Evolutionary conservation across 305 asterid genomes (phyloP), one percentile per base, ranked within the genome.

Genomic region (Solanum aculeatissimum): DNA sequence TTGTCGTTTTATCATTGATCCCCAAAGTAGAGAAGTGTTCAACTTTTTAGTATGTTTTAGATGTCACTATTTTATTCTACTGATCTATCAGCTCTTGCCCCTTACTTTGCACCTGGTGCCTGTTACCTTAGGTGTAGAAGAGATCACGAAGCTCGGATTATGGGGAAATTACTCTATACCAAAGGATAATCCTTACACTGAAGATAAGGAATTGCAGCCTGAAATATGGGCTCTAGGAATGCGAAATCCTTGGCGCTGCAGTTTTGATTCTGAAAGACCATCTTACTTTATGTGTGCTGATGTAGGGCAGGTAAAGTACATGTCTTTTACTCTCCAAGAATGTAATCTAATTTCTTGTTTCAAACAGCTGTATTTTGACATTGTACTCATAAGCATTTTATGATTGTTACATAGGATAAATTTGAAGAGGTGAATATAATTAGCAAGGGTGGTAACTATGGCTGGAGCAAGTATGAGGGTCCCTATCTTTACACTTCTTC

Each of bases 141-240:
- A 93, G 71, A 85, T 90, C 60, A 62, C 51, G 8, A 89, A 57
- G 86, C 93, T 88, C 49, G 93, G 92, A 47, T 84, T 93, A 40
- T 97, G 98, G 99, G 99, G 98, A 62, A 97, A 93, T 91, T 97
- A 97, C 87, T 92, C 99, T 18, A 91, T 92, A 81, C 99, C 99
- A 45, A 88, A 85, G 58, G 98, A 97, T 86, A 95, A 95, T 80
- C 97, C 99, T 68, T 92, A 89, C 71, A 80, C 84, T 2, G 85
- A 77, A 29, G 98, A 95, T 81, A 86, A 86, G 70, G 92, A 92
- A 2, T 84, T 92, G 86, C 92, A 87, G 87, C 92, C 91, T 82
- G 99, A 95, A 88, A 94, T 94, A 84, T 97, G 97, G 97, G 98
- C 99, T 25, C 27, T 87, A 4, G 99, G 99, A 49, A 85, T 97